Evolutionary conservation across 352 stramenopile species (phyloP).

Genomic region (Globisporangium radiosum): DNA sequence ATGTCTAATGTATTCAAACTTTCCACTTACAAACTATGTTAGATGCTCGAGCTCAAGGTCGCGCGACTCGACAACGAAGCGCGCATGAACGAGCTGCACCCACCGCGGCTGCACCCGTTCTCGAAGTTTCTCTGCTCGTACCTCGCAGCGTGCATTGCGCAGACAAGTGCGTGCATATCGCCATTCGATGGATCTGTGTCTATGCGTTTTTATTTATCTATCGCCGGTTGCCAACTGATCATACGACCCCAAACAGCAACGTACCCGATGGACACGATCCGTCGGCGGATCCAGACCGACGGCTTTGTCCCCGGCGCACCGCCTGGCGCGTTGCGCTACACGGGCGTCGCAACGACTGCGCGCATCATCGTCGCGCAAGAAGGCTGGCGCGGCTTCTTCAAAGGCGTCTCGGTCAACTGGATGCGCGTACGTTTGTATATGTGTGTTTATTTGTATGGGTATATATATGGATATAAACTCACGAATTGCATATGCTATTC

Average conservation of each 20-base stretch:
- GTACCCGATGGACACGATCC: conserved; percentile 83
- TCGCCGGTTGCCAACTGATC: no score
- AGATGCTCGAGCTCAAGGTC: conserved; percentile 48
- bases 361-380: conserved; percentile 68
- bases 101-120: conserved; percentile 44
- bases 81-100: conserved; percentile 7
- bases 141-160: conserved; percentile 76
- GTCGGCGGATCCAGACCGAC: conserved; percentile 77
- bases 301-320: conserved; percentile 55
- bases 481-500: no score
- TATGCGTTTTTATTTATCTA: not conserved
- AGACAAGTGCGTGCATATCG: conserved; percentile 49
- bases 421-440: conserved; percentile 49
- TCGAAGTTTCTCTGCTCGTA: conserved; percentile 84
- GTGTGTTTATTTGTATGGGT: not conserved
- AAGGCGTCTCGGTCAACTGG: conserved; percentile 84
- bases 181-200: conserved; percentile 2
- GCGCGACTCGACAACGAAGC: conserved; percentile 22
- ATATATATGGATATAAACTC: no score
- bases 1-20: no score
- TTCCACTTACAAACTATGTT: no score
- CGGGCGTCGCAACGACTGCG: conserved; percentile 52
- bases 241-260: conserved; percentile 31
- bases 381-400: conserved; percentile 81
- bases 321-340: conserved; percentile 44